Evolutionary conservation across 1,139 yeast genomes (phyloP).

Genomic region (Suhomyces coccinellae): DNA sequence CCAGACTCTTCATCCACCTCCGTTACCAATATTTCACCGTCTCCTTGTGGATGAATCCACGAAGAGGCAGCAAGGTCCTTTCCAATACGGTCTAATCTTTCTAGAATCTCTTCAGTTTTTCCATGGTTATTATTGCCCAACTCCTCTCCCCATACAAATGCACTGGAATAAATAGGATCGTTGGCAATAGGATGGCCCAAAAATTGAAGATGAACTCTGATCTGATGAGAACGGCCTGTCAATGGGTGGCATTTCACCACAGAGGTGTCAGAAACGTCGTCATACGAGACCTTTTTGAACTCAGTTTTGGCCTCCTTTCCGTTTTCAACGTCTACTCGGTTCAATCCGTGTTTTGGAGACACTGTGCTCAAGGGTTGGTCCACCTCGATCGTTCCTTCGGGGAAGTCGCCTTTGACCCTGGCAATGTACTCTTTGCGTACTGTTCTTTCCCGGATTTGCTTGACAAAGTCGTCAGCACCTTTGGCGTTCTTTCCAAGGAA

Average conservation of each 20-base stretch:
- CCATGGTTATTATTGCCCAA: slow-evolving; percentile 57
- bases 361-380: slow-evolving; percentile 71
- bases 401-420: slow-evolving; percentile 78
- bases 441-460: slow-evolving; percentile 71
- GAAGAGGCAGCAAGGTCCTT: slow-evolving; percentile 66
- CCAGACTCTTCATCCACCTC: slow-evolving; percentile 66
- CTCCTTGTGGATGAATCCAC: slow-evolving; percentile 58
- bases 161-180: slow-evolving; percentile 80
- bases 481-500: slow-evolving; percentile 80
- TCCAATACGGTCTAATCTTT: slow-evolving; percentile 61
- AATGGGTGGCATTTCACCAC: slow-evolving; percentile 80
- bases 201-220: slow-evolving; percentile 85
- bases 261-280: slow-evolving; percentile 56
- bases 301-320: slow-evolving; percentile 67
- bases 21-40: slow-evolving; percentile 63
- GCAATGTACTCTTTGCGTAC: slow-evolving; percentile 86
- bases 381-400: slow-evolving; percentile 40
- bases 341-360: slow-evolving; percentile 78
- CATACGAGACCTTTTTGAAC: slow-evolving; percentile 60
- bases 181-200: slow-evolving; percentile 91
- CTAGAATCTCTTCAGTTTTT: slow-evolving; percentile 46
- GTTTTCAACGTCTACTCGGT: slow-evolving; percentile 57
- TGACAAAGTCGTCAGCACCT: slow-evolving; percentile 77
- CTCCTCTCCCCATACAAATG: slow-evolving; percentile 67
- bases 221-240: slow-evolving; percentile 95